These are phyloP conservation scores for Raddia distichophylla DNA, from an alignment of 176 grass and related monocot species.

Conservation along the genomic window DNA sequence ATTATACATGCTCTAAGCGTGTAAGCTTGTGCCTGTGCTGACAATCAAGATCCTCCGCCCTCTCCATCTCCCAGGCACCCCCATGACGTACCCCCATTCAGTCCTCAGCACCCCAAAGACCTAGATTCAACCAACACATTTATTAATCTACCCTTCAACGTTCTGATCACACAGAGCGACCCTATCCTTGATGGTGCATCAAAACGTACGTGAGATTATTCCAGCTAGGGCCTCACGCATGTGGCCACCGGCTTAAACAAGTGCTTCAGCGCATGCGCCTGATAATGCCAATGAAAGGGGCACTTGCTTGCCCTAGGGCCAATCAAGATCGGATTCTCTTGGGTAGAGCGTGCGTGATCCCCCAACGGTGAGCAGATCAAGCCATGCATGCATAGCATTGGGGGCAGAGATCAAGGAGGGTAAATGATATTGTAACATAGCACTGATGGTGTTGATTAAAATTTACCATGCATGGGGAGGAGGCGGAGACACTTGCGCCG, in stretches of 20 bases:
- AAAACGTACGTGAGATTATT: conserved; percentile 37
- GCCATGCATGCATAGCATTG: background rate
- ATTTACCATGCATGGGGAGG: background rate
- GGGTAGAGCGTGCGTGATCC: conserved; percentile 46
- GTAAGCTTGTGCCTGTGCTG: background rate
- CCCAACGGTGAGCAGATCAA: conserved; percentile 32
- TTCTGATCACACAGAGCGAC: background rate
- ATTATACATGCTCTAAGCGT: too few species aligned
- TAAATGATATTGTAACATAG: background rate
- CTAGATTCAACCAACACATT: conserved; percentile 33
- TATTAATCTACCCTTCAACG: background rate
- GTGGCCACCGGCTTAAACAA: conserved; percentile 45
- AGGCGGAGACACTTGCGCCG: too few species aligned
- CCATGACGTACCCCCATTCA: conserved; percentile 1
- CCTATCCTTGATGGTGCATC: conserved; percentile 21
- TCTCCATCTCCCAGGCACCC: background rate
- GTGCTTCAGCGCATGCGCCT: background rate
- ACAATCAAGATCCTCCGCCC: conserved; percentile 4
- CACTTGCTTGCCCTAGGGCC: conserved; percentile 39
- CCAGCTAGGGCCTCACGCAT: conserved; percentile 26
- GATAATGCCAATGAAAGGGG: conserved; percentile 28
- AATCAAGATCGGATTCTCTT: conserved; percentile 47
- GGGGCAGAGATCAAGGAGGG: background rate
- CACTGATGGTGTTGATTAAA: background rate
- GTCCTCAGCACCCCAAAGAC: conserved; percentile 26